A percentile compares a stretch with the other conserved stretches of the same genome.
Evolutionary conservation across 805 yeast genomes (phyloP).

Genomic region (Nakazawaea pomicola): DNA sequence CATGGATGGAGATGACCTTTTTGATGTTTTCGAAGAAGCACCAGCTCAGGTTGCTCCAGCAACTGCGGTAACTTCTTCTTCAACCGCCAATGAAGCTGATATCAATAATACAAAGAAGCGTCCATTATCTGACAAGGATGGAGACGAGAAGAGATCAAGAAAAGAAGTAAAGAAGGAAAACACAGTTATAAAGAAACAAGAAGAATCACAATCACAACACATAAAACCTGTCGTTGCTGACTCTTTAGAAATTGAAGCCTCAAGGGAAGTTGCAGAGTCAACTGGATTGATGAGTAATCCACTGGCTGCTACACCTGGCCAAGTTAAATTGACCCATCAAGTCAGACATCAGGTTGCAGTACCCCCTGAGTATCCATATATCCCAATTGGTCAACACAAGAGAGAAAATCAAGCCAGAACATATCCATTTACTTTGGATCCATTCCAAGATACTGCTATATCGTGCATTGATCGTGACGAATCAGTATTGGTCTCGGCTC

Average conservation of each 20-base stretch:
- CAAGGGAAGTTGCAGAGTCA: slow-evolving; percentile 82
- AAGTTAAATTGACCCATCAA: slow-evolving; percentile 78
- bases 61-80: slow-evolving; percentile 19
- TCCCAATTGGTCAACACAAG: slow-evolving; percentile 84
- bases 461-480: slow-evolving; percentile 94
- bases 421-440: slow-evolving; percentile 91
- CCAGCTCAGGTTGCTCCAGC: slow-evolving; percentile 31
- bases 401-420: slow-evolving; percentile 75
- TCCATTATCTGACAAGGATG: slow-evolving; percentile 13
- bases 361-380: slow-evolving; percentile 86
- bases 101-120: slow-evolving; percentile 11
- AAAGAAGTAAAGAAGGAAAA: slow-evolving; percentile 25
- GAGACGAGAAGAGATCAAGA: slow-evolving; percentile 15
- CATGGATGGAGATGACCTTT: slow-evolving; percentile 42
- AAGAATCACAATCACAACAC: slow-evolving; percentile 30
- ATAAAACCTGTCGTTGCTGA: slow-evolving; percentile 78
- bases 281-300: slow-evolving; percentile 54
- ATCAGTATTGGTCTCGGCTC: slow-evolving; percentile 95
- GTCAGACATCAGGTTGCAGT: slow-evolving; percentile 97
- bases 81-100: slow-evolving; percentile 15
- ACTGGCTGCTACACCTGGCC: slow-evolving; percentile 28
- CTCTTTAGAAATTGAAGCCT: slow-evolving; percentile 82
- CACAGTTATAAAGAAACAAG: slow-evolving; percentile 18
- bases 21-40: slow-evolving; percentile 57
- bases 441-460: slow-evolving; percentile 95